A percentile compares a stretch with the other conserved stretches of the same genome.
These are phyloP conservation scores for Elasticomyces elasticus DNA, from an alignment of 495 filamentous ascomycete species.

Conservation along the genomic window DNA sequence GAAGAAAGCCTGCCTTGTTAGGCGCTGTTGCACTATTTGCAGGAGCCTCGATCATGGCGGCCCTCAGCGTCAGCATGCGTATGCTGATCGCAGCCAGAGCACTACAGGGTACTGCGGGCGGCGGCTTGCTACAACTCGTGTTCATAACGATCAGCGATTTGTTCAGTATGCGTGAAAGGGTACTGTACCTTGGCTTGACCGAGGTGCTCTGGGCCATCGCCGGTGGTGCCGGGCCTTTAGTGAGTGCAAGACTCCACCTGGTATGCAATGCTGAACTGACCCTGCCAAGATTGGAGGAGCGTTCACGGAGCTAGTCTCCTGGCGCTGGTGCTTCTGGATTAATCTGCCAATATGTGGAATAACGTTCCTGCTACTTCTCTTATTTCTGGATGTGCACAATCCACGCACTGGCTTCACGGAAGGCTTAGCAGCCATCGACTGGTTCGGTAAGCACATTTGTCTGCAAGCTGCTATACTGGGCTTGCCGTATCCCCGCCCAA, in stretches of 20 bases:
- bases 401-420: conserved; percentile 45
- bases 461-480: too few relatives aligned
- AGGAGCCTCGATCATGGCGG: conserved; percentile 39
- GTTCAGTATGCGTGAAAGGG: conserved; percentile 47
- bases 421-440: conserved; percentile 40
- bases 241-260: neutral
- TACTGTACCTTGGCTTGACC: conserved; percentile 45
- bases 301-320: conserved; percentile 51
- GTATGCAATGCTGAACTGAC: neutral
- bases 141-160: conserved; percentile 49
- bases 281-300: conserved; percentile 41
- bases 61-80: conserved; percentile 39
- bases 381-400: conserved; percentile 52
- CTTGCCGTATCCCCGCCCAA: too few relatives aligned
- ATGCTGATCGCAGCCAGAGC: conserved; percentile 47
- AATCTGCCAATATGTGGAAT: conserved; percentile 54
- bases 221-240: conserved; percentile 51
- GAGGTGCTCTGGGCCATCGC: conserved; percentile 50
- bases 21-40: conserved; percentile 36
- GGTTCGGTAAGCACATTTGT: conserved; percentile 39
- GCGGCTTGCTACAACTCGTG: conserved; percentile 44
- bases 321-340: conserved; percentile 53
- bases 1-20: conserved; percentile 45
- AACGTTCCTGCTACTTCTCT: conserved; percentile 46
- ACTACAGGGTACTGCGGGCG: conserved; percentile 47